A percentile compares a stretch with the other conserved stretches of the same genome.
phyloP scores from a whole-genome alignment of 75 land plant genomes.

The Picea glauca region DNA sequence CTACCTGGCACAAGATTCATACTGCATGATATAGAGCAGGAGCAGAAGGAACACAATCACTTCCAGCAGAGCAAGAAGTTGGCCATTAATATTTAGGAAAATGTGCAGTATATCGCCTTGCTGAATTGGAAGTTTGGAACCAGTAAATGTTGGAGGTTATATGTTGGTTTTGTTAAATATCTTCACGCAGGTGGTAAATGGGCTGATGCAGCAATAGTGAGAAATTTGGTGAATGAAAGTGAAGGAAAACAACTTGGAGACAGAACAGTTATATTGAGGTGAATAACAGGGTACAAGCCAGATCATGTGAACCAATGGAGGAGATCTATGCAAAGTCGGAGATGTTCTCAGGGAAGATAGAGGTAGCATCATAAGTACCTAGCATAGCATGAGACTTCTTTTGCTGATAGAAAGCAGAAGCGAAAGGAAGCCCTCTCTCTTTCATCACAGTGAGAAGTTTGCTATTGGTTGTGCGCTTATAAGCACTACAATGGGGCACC shows the following conservation, averaged over 20 bases:
- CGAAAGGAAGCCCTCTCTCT: neutral
- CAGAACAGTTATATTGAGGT: neutral
- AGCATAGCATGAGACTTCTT: neutral
- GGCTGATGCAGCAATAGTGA: neutral
- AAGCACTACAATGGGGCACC: neutral
- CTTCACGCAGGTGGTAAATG: neutral
- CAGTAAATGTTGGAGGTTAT: neutral
- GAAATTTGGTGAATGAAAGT: neutral
- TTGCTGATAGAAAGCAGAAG: neutral
- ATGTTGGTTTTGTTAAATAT: neutral
- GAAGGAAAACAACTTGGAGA: neutral
- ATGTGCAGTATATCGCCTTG: neutral
- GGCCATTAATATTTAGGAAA: conserved; percentile 3
- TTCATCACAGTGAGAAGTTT: neutral
- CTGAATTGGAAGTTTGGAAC: no score
- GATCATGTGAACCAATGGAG: neutral
- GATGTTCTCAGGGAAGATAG: neutral
- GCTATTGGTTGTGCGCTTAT: neutral
- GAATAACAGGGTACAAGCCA: neutral
- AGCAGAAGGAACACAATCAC: neutral
- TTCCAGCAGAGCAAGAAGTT: neutral
- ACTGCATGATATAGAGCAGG: neutral
- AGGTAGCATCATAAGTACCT: neutral
- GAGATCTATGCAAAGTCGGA: neutral
- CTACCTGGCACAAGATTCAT: neutral